Evolutionary conservation across 2,329 filamentous ascomycete species (phyloP), one percentile per base, ranked within the genome.

Genomic region (Seiridium cupressi): DNA sequence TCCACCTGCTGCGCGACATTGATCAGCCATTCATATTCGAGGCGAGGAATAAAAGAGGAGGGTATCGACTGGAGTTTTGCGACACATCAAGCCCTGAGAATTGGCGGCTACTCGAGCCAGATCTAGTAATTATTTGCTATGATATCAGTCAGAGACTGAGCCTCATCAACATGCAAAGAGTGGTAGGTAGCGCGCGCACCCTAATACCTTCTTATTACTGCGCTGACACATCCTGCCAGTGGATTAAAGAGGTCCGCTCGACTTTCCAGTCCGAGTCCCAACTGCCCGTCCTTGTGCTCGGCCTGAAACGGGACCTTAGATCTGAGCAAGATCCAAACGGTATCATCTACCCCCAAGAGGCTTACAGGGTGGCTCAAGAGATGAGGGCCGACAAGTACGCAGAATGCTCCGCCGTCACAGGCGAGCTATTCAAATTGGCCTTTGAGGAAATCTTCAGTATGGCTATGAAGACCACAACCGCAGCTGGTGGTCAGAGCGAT

Each of bases 21-120:
- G 80, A 88, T 66, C 86, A 88, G 72, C 86, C 86, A 0, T 88
- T 84, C 66, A 72, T 83, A 44, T 86, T 88, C 66, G 80, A 86
- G 60, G 74, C 86, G 60, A 75, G 74, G 57, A 77, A 79, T 46
- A 74, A 76, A 64, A 80, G 75, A 51, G 68, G 75, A 10, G 71
- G 74, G 7, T 85, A 83, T 67, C 78, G 82, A 34, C 77, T 88
- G 63, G 82, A 86, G 67, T 86, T 88, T 66, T 82, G 80, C 64
- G 86, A 88, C 68, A 87, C 85, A 1, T 79, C 81, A 7, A 79
- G 78, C 65, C 84, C 85, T 4, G 80, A 84, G 32, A 83, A 79
- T 68, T 89, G 86, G 86, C 80, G 76, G 51, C 74, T 82, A n/a
- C 74, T 87, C 18, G 77, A 78, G 11, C 86, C 86, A 0, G 81